A percentile compares a stretch with the other conserved stretches of the same genome.
Evolutionary conservation across 345 rosid species (phyloP).

Genomic region (Brassica rapa): DNA sequence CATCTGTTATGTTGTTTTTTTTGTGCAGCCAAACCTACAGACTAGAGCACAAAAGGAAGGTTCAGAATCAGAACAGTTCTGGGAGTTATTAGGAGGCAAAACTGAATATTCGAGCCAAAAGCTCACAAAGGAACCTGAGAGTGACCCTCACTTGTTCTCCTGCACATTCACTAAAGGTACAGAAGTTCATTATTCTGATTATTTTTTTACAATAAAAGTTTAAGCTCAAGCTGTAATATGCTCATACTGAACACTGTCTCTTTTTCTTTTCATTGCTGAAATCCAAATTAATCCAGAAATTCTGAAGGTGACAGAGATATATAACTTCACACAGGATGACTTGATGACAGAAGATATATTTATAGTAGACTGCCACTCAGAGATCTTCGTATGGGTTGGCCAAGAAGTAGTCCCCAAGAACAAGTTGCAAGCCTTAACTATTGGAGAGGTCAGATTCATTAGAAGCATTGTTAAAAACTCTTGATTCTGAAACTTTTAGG

Average conservation of each 20-base stretch:
- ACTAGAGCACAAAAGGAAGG: slow-evolving; percentile 92
- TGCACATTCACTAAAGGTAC: slow-evolving; percentile 76
- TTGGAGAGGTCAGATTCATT: slow-evolving; percentile 71
- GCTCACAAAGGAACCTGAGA: slow-evolving; percentile 68
- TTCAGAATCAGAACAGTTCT: slow-evolving; percentile 86
- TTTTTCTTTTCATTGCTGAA: slow-evolving; percentile 10
- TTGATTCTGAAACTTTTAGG: background rate
- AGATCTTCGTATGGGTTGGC: slow-evolving; percentile 94
- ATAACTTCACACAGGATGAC: slow-evolving; percentile 92
- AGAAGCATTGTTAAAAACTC: background rate
- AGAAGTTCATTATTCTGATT: slow-evolving; percentile 5
- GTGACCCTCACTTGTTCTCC: slow-evolving; percentile 88
- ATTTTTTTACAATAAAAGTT: background rate
- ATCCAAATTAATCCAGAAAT: slow-evolving; percentile 52
- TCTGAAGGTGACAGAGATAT: slow-evolving; percentile 88
- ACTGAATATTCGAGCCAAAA: slow-evolving; percentile 77
- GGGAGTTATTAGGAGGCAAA: slow-evolving; percentile 92
- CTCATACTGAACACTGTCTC: slow-evolving; percentile 30
- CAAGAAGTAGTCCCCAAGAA: slow-evolving; percentile 75
- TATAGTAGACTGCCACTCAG: slow-evolving; percentile 80
- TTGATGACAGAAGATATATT: slow-evolving; percentile 97
- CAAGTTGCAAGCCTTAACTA: slow-evolving; percentile 65
- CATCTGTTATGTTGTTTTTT: slow-evolving; percentile 1
- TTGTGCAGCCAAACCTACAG: slow-evolving; percentile 84
- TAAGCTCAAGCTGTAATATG: slow-evolving; percentile 20